Evolutionary conservation across 768 basidiomycete genomes (phyloP), one percentile per base, ranked within the genome.

Genomic region (Gloeostereum incarnatum): DNA sequence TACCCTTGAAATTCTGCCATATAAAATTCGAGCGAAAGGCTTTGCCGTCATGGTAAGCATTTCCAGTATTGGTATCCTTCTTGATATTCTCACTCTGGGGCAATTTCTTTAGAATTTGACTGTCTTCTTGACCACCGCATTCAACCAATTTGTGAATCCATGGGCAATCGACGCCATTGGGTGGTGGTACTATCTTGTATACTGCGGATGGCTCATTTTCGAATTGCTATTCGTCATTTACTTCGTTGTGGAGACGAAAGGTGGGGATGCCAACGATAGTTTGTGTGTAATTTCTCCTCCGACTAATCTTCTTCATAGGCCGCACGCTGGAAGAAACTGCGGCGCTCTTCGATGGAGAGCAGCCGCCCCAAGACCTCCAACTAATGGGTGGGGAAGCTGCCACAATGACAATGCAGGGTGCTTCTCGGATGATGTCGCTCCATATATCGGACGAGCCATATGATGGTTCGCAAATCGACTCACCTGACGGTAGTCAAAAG

Each of bases 101-200:
- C n/a, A n/a, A n/a, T n/a, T n/a, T n/a, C n/a, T 38, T 4, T 46
- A 81, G 79, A 81, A 79, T 53, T 57, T 83, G 36, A 63, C 65
- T 4, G 64, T 83, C 20, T 78, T 73, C 49, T 61, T 81, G 25
- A 73, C 80, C 2, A 62, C 83, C 19, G 79, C 84, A 2, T 81
- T 90, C 57, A 89, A 83, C 48, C 81, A 82, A 50, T 82, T 85
- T 38, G 73, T 85, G 34, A 88, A 88, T 47, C 83, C 86, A 5
- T 75, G 78, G 63, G 86, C 85, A 1, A 59, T 89, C 17, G 58
- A 63, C 4, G 64, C 64, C 7, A 66, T 76, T 16, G 65, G 65
- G 36, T 76, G 75, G 74, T 65, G 66, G 60, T 75, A 76, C 41
- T 79, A 81, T 44, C 54, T 81, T 19, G 71, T 73, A 11, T 69